A percentile compares a stretch with the other conserved stretches of the same genome.
Conservation (phyloP, 257 asterid species). For the Anisodus tanguticus region DNA sequence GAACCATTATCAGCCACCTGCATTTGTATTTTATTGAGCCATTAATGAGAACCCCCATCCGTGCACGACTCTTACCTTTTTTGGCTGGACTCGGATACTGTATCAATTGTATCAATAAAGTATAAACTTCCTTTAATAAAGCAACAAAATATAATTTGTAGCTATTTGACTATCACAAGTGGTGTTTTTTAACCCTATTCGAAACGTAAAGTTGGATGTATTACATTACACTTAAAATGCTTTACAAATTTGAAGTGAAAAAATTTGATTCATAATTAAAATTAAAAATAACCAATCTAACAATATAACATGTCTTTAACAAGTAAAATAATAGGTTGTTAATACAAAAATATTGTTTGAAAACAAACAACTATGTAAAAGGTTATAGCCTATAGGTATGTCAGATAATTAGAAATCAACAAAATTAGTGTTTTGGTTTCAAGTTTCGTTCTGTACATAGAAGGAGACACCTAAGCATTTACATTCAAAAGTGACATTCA, state of each 20-base stretch:
- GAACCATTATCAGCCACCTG: background rate
- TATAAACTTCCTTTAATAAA: background rate
- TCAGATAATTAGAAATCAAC: background rate
- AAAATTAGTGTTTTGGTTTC: background rate
- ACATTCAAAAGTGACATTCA: slow-evolving; percentile 14
- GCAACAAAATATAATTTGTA: background rate
- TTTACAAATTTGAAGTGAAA: slow-evolving; percentile 5
- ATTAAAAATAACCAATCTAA: background rate
- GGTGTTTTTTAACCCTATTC: background rate
- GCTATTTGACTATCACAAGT: background rate
- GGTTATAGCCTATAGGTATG: background rate
- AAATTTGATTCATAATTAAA: slow-evolving; percentile 10
- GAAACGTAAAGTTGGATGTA: background rate
- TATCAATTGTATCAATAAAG: background rate
- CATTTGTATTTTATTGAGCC: slow-evolving; percentile 27
- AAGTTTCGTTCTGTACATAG: slow-evolving; percentile 13
- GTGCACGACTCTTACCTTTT: background rate
- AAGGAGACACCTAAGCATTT: background rate
- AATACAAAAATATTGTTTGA: background rate
- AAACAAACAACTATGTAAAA: background rate
- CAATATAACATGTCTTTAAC: background rate
- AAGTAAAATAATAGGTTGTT: background rate
- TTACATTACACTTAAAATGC: slow-evolving; percentile 12
- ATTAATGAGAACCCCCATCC: background rate
- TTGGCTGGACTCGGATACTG: background rate